Conservation (phyloP, 2,329 filamentous ascomycete species). For the Diaporthe citriasiana region DNA sequence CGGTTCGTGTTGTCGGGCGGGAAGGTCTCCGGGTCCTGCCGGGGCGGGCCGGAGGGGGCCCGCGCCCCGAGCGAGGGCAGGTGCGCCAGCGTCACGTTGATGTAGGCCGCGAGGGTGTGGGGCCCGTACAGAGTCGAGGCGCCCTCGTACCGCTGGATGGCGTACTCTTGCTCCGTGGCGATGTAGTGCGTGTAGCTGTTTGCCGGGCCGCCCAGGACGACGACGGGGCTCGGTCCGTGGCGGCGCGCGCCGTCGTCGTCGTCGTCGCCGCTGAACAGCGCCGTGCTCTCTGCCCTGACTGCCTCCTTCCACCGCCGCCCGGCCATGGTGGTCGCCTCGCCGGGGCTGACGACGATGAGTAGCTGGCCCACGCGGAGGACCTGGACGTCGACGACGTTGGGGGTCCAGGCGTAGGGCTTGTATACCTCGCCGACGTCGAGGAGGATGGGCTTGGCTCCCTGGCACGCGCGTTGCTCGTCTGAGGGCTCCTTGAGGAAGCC, state of each 20-base stretch:
- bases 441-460: slow-evolving; percentile 85
- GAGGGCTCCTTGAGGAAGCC: slow-evolving; percentile 79
- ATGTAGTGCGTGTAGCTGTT: slow-evolving; percentile 93
- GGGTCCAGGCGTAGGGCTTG: slow-evolving; percentile 86
- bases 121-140: slow-evolving; percentile 90
- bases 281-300: slow-evolving; percentile 67
- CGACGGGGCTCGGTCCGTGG: slow-evolving; percentile 64
- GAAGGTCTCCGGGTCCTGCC: slow-evolving; percentile 62
- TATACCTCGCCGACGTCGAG: slow-evolving; percentile 89
- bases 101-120: slow-evolving; percentile 87
- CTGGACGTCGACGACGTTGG: slow-evolving; percentile 93
- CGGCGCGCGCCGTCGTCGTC: slow-evolving; percentile 56
- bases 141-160: slow-evolving; percentile 89
- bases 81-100: slow-evolving; percentile 81
- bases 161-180: slow-evolving; percentile 83
- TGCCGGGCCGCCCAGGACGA: slow-evolving; percentile 88
- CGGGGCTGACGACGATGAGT: slow-evolving; percentile 85
- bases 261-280: slow-evolving; percentile 53
- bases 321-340: slow-evolving; percentile 93
- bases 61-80: slow-evolving; percentile 75
- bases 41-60: slow-evolving; percentile 53
- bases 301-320: slow-evolving; percentile 88
- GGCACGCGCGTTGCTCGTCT: slow-evolving; percentile 79
- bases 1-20: slow-evolving; percentile 84
- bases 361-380: slow-evolving; percentile 87